phyloP scores from a whole-genome alignment of 2,329 filamentous ascomycete genomes.

The Diaporthe capsici region DNA sequence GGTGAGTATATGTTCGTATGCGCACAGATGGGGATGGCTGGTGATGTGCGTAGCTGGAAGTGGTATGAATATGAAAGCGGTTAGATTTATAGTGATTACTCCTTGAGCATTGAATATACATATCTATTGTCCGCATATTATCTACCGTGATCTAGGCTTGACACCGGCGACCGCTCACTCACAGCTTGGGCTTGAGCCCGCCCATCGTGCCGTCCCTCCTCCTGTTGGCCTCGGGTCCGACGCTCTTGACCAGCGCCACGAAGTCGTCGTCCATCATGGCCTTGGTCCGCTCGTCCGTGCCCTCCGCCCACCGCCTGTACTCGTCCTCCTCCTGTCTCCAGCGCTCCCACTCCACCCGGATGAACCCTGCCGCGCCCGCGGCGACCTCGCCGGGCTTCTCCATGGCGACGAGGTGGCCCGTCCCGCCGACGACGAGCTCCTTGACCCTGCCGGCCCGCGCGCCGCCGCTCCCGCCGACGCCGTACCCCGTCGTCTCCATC shows the following conservation, averaged over 20 bases:
- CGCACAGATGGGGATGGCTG: neutral
- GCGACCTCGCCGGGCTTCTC: constrained; percentile 80
- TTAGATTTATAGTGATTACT: neutral
- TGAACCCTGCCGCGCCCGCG: constrained; percentile 68
- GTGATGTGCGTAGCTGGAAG: neutral
- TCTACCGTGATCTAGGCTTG: neutral
- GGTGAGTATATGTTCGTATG: neutral
- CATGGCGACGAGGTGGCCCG: constrained; percentile 88
- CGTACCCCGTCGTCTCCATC: constrained; percentile 74
- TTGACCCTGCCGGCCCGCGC: constrained; percentile 75
- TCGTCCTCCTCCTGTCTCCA: constrained; percentile 71
- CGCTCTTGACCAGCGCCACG: constrained; percentile 62
- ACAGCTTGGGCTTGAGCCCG: constrained; percentile 35
- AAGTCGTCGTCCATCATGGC: constrained; percentile 69
- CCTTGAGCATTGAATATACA: neutral
- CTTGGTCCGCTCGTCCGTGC: constrained; percentile 64
- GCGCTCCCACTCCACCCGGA: constrained; percentile 67
- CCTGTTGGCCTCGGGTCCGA: constrained; percentile 38
- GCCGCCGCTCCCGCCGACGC: constrained; percentile 77
- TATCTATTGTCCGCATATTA: neutral
- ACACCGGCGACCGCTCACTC: constrained; percentile 13
- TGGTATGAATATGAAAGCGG: neutral
- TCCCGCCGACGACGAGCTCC: constrained; percentile 72
- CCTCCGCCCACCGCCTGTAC: constrained; percentile 68
- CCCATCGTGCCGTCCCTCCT: constrained; percentile 29